phyloP scores from a whole-genome alignment of 441 rosid species.

The Populus hybrid region DNA sequence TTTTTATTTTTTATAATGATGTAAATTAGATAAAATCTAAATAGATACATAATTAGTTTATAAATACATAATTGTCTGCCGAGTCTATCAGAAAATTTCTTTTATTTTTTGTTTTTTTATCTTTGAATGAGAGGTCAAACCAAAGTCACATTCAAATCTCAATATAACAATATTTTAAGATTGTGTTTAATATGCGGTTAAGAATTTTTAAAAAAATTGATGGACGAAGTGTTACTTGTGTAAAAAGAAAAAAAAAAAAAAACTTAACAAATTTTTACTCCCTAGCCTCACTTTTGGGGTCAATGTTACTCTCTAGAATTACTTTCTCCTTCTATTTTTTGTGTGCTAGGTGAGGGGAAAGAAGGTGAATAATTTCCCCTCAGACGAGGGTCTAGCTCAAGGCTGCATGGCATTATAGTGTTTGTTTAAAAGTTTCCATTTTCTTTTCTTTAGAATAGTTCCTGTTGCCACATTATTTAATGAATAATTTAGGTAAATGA shows the following conservation, averaged over 20 bases:
- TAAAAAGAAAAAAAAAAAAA: too few relatives aligned
- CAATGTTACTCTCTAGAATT: background rate
- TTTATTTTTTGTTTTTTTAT: too few relatives aligned
- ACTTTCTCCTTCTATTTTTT: too few relatives aligned
- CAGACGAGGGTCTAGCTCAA: background rate
- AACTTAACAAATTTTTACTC: too few relatives aligned
- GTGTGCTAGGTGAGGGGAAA: background rate
- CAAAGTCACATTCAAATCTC: background rate
- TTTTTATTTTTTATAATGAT: background rate
- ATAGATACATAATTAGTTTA: background rate
- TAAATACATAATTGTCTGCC: too few relatives aligned
- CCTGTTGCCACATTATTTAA: background rate
- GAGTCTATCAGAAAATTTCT: background rate
- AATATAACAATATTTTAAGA: too few relatives aligned
- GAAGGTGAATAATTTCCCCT: background rate
- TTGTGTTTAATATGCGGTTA: background rate
- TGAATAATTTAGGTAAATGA: background rate
- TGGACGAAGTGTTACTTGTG: background rate
- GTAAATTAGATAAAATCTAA: background rate
- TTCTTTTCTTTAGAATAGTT: background rate
- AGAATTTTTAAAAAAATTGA: background rate
- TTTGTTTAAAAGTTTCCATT: too few relatives aligned
- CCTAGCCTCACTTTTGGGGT: background rate
- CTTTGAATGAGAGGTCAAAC: background rate
- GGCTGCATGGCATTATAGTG: background rate